Conservation (phyloP, 352 stramenopile species). For the Pythium angustatum region DNA sequence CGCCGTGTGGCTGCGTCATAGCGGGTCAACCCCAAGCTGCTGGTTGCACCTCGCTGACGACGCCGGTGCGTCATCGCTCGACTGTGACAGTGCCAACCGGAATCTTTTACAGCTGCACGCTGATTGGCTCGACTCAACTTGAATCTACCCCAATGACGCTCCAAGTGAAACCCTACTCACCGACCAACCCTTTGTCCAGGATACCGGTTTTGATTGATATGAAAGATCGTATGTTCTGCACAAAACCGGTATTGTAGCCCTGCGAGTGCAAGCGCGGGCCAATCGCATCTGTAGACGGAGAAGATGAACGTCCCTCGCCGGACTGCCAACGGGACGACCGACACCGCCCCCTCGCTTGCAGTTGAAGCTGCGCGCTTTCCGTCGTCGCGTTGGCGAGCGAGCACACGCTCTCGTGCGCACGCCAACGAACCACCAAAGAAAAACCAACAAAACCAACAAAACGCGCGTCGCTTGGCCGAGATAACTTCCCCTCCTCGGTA, state of each 20-base stretch:
- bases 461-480: slow-evolving; percentile 1
- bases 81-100: slow-evolving; percentile 25
- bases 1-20: slow-evolving; percentile 1
- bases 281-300: slow-evolving; percentile 30
- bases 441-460: slow-evolving; percentile 16
- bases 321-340: slow-evolving; percentile 4
- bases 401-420: too few species aligned
- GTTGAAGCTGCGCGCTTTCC: slow-evolving; percentile 19
- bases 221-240: slow-evolving; percentile 5
- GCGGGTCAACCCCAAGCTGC: neutral
- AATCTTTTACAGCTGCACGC: slow-evolving; percentile 14
- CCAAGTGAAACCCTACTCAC: slow-evolving; percentile 20
- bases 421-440: slow-evolving; percentile 6
- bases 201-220: slow-evolving; percentile 17
- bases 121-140: slow-evolving; percentile 26
- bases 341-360: slow-evolving; percentile 14
- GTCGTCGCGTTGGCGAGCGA: slow-evolving; percentile 5
- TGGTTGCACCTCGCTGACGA: slow-evolving; percentile 19
- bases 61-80: slow-evolving; percentile 21
- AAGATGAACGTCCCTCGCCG: neutral
- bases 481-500: too few species aligned
- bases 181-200: neutral
- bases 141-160: slow-evolving; percentile 27
- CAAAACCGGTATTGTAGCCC: slow-evolving; percentile 14
- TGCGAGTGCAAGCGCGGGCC: slow-evolving; percentile 12